Evolutionary conservation across 768 basidiomycete genomes (phyloP), one percentile per base, ranked within the genome.

Genomic region (Podaxis sp.): DNA sequence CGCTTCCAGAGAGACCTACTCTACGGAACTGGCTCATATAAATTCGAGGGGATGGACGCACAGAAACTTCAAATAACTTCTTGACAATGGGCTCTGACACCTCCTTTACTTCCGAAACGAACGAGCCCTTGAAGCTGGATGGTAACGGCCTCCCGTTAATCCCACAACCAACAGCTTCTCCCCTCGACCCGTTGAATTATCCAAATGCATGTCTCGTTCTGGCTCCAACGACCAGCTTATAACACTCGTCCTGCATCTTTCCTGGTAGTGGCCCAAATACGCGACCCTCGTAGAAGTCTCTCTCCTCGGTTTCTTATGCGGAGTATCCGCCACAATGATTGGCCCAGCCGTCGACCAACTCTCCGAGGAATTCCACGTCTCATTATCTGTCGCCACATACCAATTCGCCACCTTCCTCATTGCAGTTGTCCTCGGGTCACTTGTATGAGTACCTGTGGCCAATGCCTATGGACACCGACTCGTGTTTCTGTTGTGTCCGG

Each of bases 81-180:
- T 24, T 24, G 15, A 19, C 55, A 43, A 46, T 56, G 55, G 22
- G 19, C 19, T 56, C 49, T 22, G 15, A 29, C 2, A 36, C 43
- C 41, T 56, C 50, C 41, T 5, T 43, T 54, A 41, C 19, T 53
- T 40, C 25, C 22, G 22, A 19, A 1, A 40, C 72, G 47, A 9
- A 52, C 8, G 47, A 8, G 2, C 7, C n/a, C 36, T 19, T 52
- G 22, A 77, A 75, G 65, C 64, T 77, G 50, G 79, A 78, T 63
- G 67, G 66, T 15, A 66, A 65, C 33, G 77, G 77, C 17, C 73
- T 80, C 13, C 74, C 79, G 13, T 74, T 82, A 53, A 70, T 77
- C 47, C 79, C 80, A 33, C 79, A 82, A 51, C 79, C 79, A 15
- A 73, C 77, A 2, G 65, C 66, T 41, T 75, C 73, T 15, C 73